These are phyloP conservation scores for Phanerodontia chrysosporium DNA, from an alignment of 768 basidiomycete genomes.

Conservation along the genomic window DNA sequence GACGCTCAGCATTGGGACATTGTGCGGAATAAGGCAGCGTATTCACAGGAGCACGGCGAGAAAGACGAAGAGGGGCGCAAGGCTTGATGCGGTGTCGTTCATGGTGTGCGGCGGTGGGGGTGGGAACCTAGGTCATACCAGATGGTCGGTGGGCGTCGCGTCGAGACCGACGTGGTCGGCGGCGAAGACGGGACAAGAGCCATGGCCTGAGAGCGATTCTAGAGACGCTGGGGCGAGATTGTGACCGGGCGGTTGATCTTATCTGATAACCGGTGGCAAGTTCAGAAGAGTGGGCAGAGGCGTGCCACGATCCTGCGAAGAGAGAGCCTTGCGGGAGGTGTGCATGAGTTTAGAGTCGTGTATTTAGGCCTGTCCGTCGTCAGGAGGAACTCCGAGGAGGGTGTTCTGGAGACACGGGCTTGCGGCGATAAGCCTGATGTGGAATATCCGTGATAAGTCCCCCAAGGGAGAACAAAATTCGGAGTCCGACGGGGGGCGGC, in stretches of 20 bases:
- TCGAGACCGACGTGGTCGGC: neutral
- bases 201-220: neutral
- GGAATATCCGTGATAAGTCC: neutral
- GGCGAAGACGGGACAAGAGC: neutral
- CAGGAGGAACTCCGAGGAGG: neutral
- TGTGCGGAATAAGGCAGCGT: neutral
- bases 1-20: neutral
- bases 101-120: constrained; percentile 15
- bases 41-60: constrained; percentile 48
- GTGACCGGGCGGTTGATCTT: constrained; percentile 5
- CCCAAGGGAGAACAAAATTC: neutral
- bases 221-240: neutral
- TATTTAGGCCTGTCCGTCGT: neutral
- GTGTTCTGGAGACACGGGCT: neutral
- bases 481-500: constrained; percentile 5
- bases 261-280: constrained; percentile 13
- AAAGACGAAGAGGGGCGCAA: constrained; percentile 37
- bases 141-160: neutral
- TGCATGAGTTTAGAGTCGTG: neutral
- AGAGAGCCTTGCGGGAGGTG: neutral
- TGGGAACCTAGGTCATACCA: neutral
- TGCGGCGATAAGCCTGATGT: neutral
- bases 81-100: constrained; percentile 4
- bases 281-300: neutral
- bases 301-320: constrained; percentile 10